Conservation (phyloP, 225 moss, liverwort and hornwort species). For the Sphagnum contortum region DNA sequence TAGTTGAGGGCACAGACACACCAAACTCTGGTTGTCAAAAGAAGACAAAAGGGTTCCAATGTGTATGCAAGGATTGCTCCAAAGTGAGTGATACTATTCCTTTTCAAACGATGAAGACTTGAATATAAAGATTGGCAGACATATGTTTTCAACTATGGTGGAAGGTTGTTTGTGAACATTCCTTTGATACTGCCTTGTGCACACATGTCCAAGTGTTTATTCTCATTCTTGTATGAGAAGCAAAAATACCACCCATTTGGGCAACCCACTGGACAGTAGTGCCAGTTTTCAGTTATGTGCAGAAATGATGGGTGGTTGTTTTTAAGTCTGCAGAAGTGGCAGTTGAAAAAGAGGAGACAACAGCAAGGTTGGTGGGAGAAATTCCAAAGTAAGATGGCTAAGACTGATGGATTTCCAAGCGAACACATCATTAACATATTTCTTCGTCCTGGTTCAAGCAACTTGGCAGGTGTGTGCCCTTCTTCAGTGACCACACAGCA, state of each 20-base stretch:
- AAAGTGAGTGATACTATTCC: constrained; percentile 4
- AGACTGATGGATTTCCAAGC: constrained; percentile 31
- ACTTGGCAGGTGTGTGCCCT: constrained; percentile 6
- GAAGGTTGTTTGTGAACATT: too few species aligned
- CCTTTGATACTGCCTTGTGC: too few species aligned
- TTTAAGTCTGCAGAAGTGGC: constrained; percentile 14
- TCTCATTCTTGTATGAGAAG: too few species aligned
- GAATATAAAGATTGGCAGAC: too few species aligned
- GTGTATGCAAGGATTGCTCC: constrained; percentile 22
- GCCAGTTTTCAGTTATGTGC: too few species aligned
- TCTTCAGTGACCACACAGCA: not conserved
- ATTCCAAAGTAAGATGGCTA: constrained; percentile 23
- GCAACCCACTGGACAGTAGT: too few species aligned
- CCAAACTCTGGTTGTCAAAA: constrained; percentile 11
- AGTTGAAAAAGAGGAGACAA: constrained; percentile 10
- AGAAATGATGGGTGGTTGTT: too few species aligned
- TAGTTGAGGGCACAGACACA: not conserved
- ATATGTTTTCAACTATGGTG: too few species aligned
- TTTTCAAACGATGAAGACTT: not conserved
- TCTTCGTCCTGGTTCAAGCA: constrained; percentile 14
- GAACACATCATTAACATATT: constrained; percentile 33
- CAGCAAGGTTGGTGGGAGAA: constrained; percentile 33
- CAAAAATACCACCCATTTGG: too few species aligned
- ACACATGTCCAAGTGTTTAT: too few species aligned
- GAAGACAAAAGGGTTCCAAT: constrained; percentile 25